Percentiles rank a stretch among this genome's conserved stretches.
These are phyloP conservation scores for Saccharomyces hybrid DNA, from an alignment of 1,139 yeast species.

Conservation along the genomic window DNA sequence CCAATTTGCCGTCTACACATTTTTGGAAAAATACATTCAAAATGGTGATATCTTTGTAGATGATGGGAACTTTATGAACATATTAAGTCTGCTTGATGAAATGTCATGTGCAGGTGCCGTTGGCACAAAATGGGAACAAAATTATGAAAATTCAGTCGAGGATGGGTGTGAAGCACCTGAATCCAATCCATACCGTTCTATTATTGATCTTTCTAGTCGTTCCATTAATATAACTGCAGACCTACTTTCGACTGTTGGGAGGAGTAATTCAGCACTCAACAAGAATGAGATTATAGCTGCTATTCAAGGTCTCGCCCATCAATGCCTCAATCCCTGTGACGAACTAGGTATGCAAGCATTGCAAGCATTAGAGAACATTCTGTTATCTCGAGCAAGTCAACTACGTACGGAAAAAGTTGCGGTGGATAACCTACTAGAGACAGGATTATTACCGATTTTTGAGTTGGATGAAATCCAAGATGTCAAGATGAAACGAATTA, in stretches of 20 bases:
- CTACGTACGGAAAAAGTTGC: constrained; percentile 30
- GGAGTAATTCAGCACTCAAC: constrained; percentile 1
- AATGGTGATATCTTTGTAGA: constrained; percentile 37
- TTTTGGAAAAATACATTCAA: constrained; percentile 41
- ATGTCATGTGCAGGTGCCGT: constrained; percentile 76
- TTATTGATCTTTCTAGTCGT: constrained; percentile 51
- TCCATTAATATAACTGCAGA: constrained; percentile 55
- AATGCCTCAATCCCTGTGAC: constrained; percentile 81
- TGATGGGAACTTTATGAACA: constrained; percentile 49
- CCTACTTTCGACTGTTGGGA: too few species aligned
- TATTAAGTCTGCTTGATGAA: constrained; percentile 69
- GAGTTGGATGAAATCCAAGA: constrained; percentile 48
- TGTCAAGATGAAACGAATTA: constrained; percentile 36
- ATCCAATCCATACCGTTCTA: constrained; percentile 45
- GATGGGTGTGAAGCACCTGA: constrained; percentile 39
- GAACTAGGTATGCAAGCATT: constrained; percentile 65
- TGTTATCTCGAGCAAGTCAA: constrained; percentile 36
- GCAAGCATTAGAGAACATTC: constrained; percentile 40
- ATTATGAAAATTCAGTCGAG: constrained; percentile 39
- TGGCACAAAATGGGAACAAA: constrained; percentile 72
- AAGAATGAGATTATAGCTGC: constrained; percentile 44
- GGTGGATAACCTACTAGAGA: constrained; percentile 55
- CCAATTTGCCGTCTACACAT: constrained; percentile 44
- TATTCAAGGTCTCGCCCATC: constrained; percentile 76
- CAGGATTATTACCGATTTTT: constrained; percentile 62